These are phyloP conservation scores for Ustilago vetiveriae DNA, from an alignment of 1,284 basidiomycete genomes.

Conservation along the genomic window DNA sequence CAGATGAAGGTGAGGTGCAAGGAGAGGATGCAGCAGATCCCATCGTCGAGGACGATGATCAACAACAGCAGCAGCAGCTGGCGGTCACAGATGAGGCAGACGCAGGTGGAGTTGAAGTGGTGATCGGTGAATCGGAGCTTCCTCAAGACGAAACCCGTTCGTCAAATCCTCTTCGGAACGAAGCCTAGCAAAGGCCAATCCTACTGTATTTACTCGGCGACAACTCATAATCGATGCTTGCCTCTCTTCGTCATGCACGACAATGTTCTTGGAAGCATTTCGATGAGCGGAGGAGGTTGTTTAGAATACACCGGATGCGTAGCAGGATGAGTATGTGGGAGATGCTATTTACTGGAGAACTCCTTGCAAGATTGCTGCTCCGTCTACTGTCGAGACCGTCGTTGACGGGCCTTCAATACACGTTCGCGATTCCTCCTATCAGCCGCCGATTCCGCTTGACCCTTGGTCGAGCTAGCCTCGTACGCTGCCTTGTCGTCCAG, in stretches of 20 bases:
- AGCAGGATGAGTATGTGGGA: constrained; percentile 5
- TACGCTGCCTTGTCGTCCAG: constrained; percentile 34
- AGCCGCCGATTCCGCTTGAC: constrained; percentile 1
- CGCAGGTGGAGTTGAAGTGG: constrained; percentile 13
- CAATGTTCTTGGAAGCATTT: no score
- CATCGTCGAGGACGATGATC: constrained; percentile 11
- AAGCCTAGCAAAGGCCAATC: no score
- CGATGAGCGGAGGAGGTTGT: background rate
- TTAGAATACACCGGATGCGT: constrained; percentile 16
- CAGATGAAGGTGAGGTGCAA: background rate
- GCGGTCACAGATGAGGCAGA: background rate
- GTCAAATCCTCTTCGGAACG: constrained; percentile 25
- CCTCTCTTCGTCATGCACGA: no score
- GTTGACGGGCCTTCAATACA: constrained; percentile 40
- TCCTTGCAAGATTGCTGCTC: background rate
- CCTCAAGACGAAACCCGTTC: background rate
- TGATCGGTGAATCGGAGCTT: constrained; percentile 1
- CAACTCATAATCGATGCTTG: no score
- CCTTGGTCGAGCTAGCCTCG: constrained; percentile 7
- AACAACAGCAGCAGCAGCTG: no score
- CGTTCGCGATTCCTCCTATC: constrained; percentile 23
- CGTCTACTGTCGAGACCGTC: constrained; percentile 23
- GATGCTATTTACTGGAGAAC: no score
- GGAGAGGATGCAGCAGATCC: constrained; percentile 13
- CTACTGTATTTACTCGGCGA: no score